Conservation (phyloP, 176 grass and related monocot genomes). For the Dactylis glomerata region DNA sequence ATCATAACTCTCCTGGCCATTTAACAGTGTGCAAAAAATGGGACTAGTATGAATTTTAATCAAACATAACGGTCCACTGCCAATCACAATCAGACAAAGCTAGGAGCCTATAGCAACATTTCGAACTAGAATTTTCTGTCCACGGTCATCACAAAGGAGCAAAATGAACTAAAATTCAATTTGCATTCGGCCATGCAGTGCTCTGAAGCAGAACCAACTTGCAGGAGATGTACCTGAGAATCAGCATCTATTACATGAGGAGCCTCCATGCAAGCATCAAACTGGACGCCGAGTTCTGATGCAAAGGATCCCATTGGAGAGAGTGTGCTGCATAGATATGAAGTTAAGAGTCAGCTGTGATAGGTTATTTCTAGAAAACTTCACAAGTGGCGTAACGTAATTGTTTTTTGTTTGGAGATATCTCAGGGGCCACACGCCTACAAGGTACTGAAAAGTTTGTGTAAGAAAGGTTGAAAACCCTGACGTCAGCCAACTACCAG, state of each 20-base stretch:
- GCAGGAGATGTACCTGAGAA: slow-evolving; percentile 58
- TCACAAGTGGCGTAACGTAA: slow-evolving; percentile 10
- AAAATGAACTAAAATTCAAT: slow-evolving; percentile 21
- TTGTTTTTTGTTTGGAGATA: slow-evolving; percentile 12
- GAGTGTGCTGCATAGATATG: slow-evolving; percentile 62
- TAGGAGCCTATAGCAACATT: neutral
- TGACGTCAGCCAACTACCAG: neutral
- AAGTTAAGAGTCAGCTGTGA: slow-evolving; percentile 2
- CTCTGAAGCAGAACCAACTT: neutral
- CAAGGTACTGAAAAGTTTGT: neutral
- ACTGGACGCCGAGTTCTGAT: slow-evolving; percentile 94
- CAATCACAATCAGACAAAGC: slow-evolving; percentile 8
- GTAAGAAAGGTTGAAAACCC: slow-evolving; percentile 13
- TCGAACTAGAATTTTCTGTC: slow-evolving; percentile 7
- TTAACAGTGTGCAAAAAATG: neutral
- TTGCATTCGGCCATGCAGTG: neutral
- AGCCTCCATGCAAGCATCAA: slow-evolving; percentile 90
- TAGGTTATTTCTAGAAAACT: slow-evolving; percentile 14
- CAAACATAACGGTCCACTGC: neutral
- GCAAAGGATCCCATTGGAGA: slow-evolving; percentile 96
- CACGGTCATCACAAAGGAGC: slow-evolving; percentile 1
- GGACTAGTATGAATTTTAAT: neutral
- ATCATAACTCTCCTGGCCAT: neutral
- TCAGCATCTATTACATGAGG: slow-evolving; percentile 90
- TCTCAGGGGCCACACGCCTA: slow-evolving; percentile 9